These are phyloP conservation scores for Candida alai DNA, from an alignment of 805 yeast species.

Conservation along the genomic window DNA sequence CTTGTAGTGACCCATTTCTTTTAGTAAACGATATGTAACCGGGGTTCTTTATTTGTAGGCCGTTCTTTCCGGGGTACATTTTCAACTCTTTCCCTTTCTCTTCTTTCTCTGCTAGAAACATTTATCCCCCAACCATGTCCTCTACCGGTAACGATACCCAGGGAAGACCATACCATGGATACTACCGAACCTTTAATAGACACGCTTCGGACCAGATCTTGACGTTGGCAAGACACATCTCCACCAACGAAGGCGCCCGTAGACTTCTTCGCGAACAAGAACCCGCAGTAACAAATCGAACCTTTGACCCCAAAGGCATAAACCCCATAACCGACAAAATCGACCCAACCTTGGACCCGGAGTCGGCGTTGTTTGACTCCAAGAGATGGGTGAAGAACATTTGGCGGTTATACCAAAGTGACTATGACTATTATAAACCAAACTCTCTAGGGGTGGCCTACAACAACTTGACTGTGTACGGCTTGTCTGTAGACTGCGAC, in stretches of 20 bases:
- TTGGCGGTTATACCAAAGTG: constrained; percentile 44
- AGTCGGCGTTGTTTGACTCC: constrained; percentile 46
- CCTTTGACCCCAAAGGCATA: constrained; percentile 3
- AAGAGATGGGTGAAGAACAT: constrained; percentile 60
- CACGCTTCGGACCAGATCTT: constrained; percentile 6
- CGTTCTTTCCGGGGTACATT: no score
- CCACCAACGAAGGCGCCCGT: constrained; percentile 1
- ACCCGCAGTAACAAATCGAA: neutral
- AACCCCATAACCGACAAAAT: constrained; percentile 12
- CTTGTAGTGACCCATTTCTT: no score
- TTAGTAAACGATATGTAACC: no score
- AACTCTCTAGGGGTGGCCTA: constrained; percentile 52
- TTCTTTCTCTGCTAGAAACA: no score
- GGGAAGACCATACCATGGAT: constrained; percentile 8
- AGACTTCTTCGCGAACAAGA: constrained; percentile 3
- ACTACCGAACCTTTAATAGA: constrained; percentile 6
- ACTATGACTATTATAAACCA: constrained; percentile 59
- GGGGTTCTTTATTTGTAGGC: no score
- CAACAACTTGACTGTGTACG: constrained; percentile 51
- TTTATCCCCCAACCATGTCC: no score
- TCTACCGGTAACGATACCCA: no score
- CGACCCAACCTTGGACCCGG: constrained; percentile 50
- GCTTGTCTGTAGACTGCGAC: constrained; percentile 55
- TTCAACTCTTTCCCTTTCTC: no score
- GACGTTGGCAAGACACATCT: constrained; percentile 4